Evolutionary conservation across 2,329 filamentous ascomycete genomes (phyloP).

Genomic region (Beauveria bassiana): DNA sequence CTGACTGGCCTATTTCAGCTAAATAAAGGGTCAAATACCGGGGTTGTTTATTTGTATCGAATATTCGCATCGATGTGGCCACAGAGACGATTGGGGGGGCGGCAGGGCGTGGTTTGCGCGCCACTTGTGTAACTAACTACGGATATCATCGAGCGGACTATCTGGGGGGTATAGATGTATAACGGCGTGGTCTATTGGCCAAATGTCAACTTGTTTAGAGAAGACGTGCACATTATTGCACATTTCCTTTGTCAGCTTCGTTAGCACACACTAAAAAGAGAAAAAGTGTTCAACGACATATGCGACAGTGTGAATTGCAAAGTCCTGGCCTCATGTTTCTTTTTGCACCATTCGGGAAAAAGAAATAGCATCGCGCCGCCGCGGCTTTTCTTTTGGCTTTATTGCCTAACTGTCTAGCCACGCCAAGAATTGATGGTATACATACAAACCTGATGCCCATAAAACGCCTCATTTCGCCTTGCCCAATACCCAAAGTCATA

Average conservation of each 20-base stretch:
- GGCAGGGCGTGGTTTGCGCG: neutral
- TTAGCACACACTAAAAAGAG: neutral
- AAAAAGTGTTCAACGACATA: neutral
- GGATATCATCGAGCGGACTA: constrained; percentile 6
- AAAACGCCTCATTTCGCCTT: constrained; percentile 1
- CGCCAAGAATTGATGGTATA: neutral
- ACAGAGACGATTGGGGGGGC: neutral
- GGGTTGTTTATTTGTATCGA: constrained; percentile 9
- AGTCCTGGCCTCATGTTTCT: neutral
- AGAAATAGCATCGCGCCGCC: too few relatives aligned
- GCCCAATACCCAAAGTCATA: neutral
- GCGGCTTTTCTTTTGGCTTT: neutral
- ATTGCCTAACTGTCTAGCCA: neutral
- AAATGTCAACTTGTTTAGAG: neutral
- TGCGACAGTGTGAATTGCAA: too few relatives aligned
- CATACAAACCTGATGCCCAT: neutral
- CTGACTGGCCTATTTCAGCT: neutral
- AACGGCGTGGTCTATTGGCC: neutral
- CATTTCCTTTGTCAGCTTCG: constrained; percentile 8
- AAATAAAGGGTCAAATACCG: neutral
- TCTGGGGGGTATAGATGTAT: neutral
- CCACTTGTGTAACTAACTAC: neutral
- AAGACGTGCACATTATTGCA: constrained; percentile 1
- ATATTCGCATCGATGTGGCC: neutral
- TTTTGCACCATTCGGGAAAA: neutral